Conservation (phyloP, 2,329 filamentous ascomycete genomes). For the Sporothrix curviconia region DNA sequence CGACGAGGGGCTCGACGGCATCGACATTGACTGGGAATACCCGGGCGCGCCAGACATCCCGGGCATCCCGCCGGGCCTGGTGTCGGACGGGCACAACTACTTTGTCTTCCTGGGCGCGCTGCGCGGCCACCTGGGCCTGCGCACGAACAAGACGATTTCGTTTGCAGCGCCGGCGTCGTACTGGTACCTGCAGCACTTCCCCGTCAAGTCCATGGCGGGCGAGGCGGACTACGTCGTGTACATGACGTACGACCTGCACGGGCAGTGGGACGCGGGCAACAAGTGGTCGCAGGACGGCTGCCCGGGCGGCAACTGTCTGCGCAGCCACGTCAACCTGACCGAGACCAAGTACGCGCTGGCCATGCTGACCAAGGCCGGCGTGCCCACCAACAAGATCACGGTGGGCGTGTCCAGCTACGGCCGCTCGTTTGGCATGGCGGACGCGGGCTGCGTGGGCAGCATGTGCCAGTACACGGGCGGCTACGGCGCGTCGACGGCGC, state of each 20-base stretch:
- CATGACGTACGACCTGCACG: slow-evolving; percentile 32
- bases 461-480: slow-evolving; percentile 29
- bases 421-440: slow-evolving; percentile 28
- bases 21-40: slow-evolving; percentile 16
- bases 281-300: slow-evolving; percentile 24
- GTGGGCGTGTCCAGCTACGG: slow-evolving; percentile 32
- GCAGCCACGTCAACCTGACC: slow-evolving; percentile 32
- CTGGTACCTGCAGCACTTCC: slow-evolving; percentile 29
- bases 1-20: slow-evolving; percentile 10
- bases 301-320: slow-evolving; percentile 24
- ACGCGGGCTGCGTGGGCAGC: slow-evolving; percentile 24
- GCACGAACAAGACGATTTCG: slow-evolving; percentile 21
- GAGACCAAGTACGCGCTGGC: slow-evolving; percentile 28
- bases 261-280: slow-evolving; percentile 32
- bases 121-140: slow-evolving; percentile 22
- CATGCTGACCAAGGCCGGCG: slow-evolving; percentile 33
- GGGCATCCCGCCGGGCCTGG: slow-evolving; percentile 26
- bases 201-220: slow-evolving; percentile 23
- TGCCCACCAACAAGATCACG: slow-evolving; percentile 25
- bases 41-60: slow-evolving; percentile 19
- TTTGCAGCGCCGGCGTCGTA: slow-evolving; percentile 26
- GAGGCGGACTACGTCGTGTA: slow-evolving; percentile 30
- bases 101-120: slow-evolving; percentile 24
- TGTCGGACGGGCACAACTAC: slow-evolving; percentile 30
- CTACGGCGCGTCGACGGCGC: slow-evolving; percentile 25